phyloP scores from a whole-genome alignment of 129 eudicot species.

The Ambrosia artemisiifolia region DNA sequence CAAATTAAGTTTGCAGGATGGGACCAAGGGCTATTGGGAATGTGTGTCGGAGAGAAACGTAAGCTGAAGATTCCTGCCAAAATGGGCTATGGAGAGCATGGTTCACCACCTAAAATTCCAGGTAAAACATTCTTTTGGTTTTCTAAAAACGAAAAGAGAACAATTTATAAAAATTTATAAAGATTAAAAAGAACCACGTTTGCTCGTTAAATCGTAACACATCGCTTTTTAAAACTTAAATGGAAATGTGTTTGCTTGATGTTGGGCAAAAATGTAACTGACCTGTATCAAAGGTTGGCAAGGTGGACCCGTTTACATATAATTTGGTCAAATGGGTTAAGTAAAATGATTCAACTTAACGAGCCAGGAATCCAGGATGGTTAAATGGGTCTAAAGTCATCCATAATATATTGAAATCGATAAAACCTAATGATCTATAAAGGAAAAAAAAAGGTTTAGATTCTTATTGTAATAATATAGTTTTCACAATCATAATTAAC shows the following conservation, averaged over 20 bases:
- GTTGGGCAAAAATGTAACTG: background rate
- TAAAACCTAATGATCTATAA: background rate
- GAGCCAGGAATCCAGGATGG: background rate
- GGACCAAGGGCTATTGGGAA: slow-evolving; percentile 97
- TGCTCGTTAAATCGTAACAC: background rate
- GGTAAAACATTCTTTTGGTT: slow-evolving; percentile 43
- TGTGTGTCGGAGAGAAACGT: slow-evolving; percentile 93
- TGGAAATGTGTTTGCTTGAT: background rate
- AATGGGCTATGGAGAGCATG: slow-evolving; percentile 90
- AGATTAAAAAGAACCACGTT: background rate
- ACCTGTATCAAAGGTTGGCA: background rate
- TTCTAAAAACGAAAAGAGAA: background rate
- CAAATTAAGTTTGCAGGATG: slow-evolving; percentile 57
- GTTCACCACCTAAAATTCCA: slow-evolving; percentile 95
- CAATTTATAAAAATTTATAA: background rate
- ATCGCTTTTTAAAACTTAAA: background rate
- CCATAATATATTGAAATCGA: background rate
- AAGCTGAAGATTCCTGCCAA: slow-evolving; percentile 93
- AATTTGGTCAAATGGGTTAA: background rate
- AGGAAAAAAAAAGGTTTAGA: background rate
- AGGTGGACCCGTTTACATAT: background rate
- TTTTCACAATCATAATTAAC: background rate
- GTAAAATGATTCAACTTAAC: background rate
- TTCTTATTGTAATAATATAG: background rate
- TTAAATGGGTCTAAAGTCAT: background rate